These are phyloP conservation scores for Diaporthe nobilis DNA, from an alignment of 2,329 filamentous ascomycete species.

Conservation along the genomic window DNA sequence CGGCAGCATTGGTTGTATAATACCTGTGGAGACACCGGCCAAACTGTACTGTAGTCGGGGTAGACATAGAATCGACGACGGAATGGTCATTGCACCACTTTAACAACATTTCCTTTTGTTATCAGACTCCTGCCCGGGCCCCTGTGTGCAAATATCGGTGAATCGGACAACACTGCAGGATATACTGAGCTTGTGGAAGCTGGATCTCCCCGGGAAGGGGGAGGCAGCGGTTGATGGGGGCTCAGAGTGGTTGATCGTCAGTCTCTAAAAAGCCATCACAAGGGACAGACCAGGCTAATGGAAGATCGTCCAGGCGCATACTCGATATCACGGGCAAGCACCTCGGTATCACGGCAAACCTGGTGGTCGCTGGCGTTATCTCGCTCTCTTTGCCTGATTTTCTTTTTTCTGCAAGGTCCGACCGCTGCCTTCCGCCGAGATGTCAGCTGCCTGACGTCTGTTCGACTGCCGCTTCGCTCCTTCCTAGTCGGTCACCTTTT, in stretches of 20 bases:
- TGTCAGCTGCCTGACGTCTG: neutral
- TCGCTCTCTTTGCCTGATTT: neutral
- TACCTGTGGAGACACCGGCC: slow-evolving; percentile 53
- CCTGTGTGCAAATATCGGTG: neutral
- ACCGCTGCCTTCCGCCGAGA: neutral
- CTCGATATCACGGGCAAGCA: neutral
- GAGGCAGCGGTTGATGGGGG: neutral
- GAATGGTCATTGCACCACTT: slow-evolving; percentile 41
- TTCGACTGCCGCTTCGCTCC: neutral
- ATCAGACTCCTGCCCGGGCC: neutral
- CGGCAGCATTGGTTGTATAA: slow-evolving; percentile 49
- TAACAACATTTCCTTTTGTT: slow-evolving; percentile 38
- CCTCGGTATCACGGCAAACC: neutral
- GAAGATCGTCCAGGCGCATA: neutral
- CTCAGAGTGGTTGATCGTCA: too few relatives aligned
- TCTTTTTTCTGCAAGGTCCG: neutral
- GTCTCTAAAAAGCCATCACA: neutral
- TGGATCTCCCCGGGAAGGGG: neutral
- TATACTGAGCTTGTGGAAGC: neutral
- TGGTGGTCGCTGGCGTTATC: neutral
- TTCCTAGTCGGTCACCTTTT: neutral
- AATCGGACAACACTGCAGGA: neutral
- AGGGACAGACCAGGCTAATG: neutral
- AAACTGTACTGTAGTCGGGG: slow-evolving; percentile 55
- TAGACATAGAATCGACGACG: slow-evolving; percentile 52